A percentile compares a stretch with the other conserved stretches of the same genome.
Evolutionary conservation across 2,329 filamentous ascomycete genomes (phyloP).

Genomic region (Pseudogymnoascus sp.): DNA sequence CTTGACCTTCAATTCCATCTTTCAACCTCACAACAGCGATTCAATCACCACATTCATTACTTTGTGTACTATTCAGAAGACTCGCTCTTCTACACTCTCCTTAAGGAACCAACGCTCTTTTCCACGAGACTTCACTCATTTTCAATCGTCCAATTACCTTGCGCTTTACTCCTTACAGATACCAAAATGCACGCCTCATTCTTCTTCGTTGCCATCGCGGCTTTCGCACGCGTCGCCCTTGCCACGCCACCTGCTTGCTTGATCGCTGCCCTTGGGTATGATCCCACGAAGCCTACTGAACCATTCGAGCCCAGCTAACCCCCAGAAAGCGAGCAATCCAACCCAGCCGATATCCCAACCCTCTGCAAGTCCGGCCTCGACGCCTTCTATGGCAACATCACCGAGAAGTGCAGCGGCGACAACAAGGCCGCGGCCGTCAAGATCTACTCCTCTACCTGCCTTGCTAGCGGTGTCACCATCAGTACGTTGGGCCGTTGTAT

Average conservation of each 20-base stretch:
- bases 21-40: slow-evolving; percentile 3
- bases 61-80: neutral
- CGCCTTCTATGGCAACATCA: slow-evolving; percentile 38
- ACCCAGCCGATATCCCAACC: slow-evolving; percentile 19
- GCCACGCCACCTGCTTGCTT: slow-evolving; percentile 24
- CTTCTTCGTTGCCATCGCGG: slow-evolving; percentile 19
- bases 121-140: neutral
- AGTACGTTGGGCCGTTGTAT: slow-evolving; percentile 13
- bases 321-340: slow-evolving; percentile 15
- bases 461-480: slow-evolving; percentile 16
- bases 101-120: slow-evolving; percentile 1
- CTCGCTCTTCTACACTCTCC: slow-evolving; percentile 7
- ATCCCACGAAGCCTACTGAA: neutral
- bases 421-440: slow-evolving; percentile 16
- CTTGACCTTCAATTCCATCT: slow-evolving; percentile 8
- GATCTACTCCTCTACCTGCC: slow-evolving; percentile 19
- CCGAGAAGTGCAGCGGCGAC: slow-evolving; percentile 34
- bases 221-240: slow-evolving; percentile 17
- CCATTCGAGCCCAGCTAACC: neutral
- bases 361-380: slow-evolving; percentile 33
- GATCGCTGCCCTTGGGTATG: slow-evolving; percentile 21
- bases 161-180: neutral
- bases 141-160: neutral
- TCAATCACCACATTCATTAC: slow-evolving; percentile 3
- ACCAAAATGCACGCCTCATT: slow-evolving; percentile 21